These are phyloP conservation scores for Sphenostylis stenocarpa DNA, from an alignment of 306 rosid genomes.

Conservation along the genomic window DNA sequence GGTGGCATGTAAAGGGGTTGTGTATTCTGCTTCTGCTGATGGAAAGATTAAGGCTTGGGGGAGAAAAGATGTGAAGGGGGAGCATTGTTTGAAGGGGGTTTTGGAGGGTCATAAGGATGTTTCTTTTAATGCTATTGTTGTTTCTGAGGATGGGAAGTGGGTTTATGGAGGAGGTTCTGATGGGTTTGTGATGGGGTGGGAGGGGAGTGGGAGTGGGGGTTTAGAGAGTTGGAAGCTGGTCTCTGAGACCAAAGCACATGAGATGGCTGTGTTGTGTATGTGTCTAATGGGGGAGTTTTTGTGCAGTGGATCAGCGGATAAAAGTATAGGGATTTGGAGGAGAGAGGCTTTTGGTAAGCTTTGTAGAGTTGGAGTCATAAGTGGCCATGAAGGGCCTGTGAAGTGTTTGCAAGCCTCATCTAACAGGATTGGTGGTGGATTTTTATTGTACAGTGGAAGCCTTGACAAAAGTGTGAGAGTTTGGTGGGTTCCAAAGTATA, in stretches of 20 bases:
- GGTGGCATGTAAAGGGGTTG: conserved; percentile 62
- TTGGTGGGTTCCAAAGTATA: conserved; percentile 89
- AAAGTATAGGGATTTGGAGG: conserved; percentile 79
- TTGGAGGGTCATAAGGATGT: conserved; percentile 81
- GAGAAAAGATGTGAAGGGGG: conserved; percentile 37
- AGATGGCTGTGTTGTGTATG: conserved; percentile 76
- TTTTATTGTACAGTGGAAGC: conserved; percentile 87
- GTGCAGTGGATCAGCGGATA: conserved; percentile 93
- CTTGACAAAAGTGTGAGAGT: conserved; percentile 87
- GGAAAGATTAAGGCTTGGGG: conserved; percentile 94
- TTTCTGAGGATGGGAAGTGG: conserved; percentile 86
- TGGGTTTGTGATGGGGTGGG: conserved; percentile 82
- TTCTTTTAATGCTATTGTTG: conserved; percentile 64
- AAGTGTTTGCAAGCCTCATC: conserved; percentile 81
- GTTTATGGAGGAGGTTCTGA: conserved; percentile 75
- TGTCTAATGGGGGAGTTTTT: conserved; percentile 65
- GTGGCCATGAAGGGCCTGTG: conserved; percentile 92
- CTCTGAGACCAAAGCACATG: conserved; percentile 69
- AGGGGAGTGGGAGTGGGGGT: conserved; percentile 26
- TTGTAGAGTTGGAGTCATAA: conserved; percentile 59
- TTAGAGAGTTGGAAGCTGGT: conserved; percentile 58
- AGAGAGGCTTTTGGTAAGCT: conserved; percentile 69
- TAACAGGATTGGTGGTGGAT: conserved; percentile 66
- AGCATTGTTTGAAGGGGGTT: conserved; percentile 61
- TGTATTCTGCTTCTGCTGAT: conserved; percentile 97